These are phyloP conservation scores for Erythrobasidium yunnanense DNA, from an alignment of 768 basidiomycete genomes.

Conservation along the genomic window DNA sequence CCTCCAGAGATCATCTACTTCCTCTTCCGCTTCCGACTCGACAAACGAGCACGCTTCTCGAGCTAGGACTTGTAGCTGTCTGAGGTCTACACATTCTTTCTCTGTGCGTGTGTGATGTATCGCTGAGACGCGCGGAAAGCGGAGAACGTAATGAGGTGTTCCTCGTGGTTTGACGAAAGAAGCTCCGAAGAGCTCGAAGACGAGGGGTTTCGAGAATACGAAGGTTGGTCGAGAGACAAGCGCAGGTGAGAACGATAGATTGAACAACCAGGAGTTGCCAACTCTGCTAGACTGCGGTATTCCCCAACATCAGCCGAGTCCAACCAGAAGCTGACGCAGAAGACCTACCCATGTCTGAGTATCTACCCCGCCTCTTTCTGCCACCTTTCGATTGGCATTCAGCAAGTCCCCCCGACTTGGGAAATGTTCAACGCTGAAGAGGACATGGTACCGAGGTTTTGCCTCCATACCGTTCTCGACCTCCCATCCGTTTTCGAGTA, in stretches of 20 bases:
- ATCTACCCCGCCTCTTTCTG: conserved; percentile 5
- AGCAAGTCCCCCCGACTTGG: background rate
- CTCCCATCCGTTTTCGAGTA: conserved; percentile 49
- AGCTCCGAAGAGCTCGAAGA: conserved; percentile 22
- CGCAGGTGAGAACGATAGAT: background rate
- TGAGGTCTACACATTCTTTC: background rate
- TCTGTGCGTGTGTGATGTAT: background rate
- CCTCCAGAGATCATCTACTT: conserved; percentile 18
- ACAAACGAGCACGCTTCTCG: background rate
- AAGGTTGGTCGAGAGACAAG: background rate
- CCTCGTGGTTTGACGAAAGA: background rate
- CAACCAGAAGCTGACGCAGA: background rate
- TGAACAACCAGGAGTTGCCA: background rate
- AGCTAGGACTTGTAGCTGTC: background rate
- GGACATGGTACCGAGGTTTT: conserved; percentile 5
- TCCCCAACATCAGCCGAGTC: background rate
- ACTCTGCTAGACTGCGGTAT: background rate
- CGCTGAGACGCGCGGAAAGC: conserved; percentile 20
- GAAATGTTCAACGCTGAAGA: conserved; percentile 6
- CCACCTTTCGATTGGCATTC: background rate
- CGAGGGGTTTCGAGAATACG: conserved; percentile 1
- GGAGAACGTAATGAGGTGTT: background rate
- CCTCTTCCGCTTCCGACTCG: conserved; percentile 12
- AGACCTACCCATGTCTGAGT: background rate
- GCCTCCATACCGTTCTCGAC: conserved; percentile 29